Conservation (phyloP, 345 rosid species). For the Gossypioides kirkii region DNA sequence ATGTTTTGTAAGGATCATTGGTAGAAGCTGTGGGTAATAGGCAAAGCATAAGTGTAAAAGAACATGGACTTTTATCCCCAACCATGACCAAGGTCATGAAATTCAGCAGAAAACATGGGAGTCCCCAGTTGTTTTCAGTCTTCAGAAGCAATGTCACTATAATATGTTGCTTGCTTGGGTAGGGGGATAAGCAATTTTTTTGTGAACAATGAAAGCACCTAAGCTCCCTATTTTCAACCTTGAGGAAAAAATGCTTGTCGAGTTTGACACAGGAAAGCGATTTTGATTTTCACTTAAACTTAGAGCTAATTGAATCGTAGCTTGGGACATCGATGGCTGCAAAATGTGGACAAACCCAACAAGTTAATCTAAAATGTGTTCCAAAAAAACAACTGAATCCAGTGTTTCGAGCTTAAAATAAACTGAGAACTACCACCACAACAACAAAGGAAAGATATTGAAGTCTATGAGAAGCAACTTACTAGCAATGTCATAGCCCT, state of each 20-base stretch:
- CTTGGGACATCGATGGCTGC: slow-evolving; percentile 59
- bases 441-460: neutral
- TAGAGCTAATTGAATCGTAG: slow-evolving; percentile 55
- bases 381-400: neutral
- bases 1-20: too few relatives aligned
- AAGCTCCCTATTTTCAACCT: too few relatives aligned
- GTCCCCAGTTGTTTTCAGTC: too few relatives aligned
- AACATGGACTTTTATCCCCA: too few relatives aligned
- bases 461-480: neutral
- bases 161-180: too few relatives aligned
- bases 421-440: slow-evolving; percentile 54
- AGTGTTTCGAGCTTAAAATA: neutral
- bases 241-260: neutral
- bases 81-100: too few relatives aligned
- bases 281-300: slow-evolving; percentile 37
- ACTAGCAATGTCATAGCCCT: neutral
- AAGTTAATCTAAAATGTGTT: neutral
- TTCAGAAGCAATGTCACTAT: too few relatives aligned
- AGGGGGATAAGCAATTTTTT: too few relatives aligned
- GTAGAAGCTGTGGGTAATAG: too few relatives aligned
- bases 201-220: too few relatives aligned
- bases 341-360: neutral
- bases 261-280: neutral
- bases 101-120: too few relatives aligned
- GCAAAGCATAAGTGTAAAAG: too few relatives aligned